These are phyloP conservation scores for Paraleonurus japonicus DNA, from an alignment of 257 asterid species.

Conservation along the genomic window DNA sequence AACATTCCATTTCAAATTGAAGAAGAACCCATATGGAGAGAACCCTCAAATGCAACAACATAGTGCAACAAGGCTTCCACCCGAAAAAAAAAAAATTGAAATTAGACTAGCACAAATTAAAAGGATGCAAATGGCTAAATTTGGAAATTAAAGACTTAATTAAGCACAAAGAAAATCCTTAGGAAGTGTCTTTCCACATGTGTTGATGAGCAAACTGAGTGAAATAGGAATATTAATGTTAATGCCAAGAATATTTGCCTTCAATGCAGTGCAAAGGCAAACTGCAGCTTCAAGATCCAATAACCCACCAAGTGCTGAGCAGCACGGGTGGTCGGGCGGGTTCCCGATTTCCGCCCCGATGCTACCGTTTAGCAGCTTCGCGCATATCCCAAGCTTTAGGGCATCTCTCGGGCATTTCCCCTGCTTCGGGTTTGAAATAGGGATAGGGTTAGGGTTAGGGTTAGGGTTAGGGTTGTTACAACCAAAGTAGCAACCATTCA, in stretches of 20 bases:
- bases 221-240: constrained; percentile 67
- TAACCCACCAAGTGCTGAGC: constrained; percentile 61
- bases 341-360: constrained; percentile 52
- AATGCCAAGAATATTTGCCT: constrained; percentile 67
- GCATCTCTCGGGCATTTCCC: constrained; percentile 72
- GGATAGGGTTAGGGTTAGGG: constrained; percentile 36
- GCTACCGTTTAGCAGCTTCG: constrained; percentile 54
- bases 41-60: neutral
- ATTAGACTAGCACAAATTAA: neutral
- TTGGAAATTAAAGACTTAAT: neutral
- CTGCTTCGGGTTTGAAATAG: constrained; percentile 33
- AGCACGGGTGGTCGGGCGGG: constrained; percentile 69
- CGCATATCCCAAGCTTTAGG: constrained; percentile 60
- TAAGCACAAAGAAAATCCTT: constrained; percentile 66
- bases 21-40: neutral
- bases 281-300: constrained; percentile 65
- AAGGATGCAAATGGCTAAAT: neutral
- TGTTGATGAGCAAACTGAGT: constrained; percentile 59
- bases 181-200: constrained; percentile 64
- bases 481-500: constrained; percentile 41
- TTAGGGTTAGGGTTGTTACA: constrained; percentile 34
- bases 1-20: neutral
- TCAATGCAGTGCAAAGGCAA: constrained; percentile 79
- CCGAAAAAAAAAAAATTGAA: no score
- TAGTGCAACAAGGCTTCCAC: neutral